Conservation (phyloP, 495 filamentous ascomycete genomes). For the Hyaloscypha finlandica region DNA sequence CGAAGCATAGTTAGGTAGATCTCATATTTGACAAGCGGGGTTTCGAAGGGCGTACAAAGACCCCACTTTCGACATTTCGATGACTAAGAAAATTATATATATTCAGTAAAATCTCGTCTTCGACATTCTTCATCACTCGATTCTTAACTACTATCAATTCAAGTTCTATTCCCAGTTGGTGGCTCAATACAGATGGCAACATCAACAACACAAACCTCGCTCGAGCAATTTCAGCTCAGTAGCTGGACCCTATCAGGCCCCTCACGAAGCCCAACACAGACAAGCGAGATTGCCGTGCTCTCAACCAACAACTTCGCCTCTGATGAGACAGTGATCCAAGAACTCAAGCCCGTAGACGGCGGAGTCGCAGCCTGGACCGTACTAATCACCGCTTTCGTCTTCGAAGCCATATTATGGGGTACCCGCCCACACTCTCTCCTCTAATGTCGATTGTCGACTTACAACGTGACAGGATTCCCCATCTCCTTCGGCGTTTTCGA, state of each 20-base stretch:
- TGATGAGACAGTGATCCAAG: constrained; percentile 15
- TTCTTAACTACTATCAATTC: background rate
- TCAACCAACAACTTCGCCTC: background rate
- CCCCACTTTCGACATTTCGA: background rate
- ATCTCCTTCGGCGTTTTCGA: constrained; percentile 42
- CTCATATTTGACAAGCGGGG: too few species aligned
- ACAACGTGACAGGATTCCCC: constrained; percentile 35
- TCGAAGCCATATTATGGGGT: constrained; percentile 38
- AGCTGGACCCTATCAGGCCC: background rate
- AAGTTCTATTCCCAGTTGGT: background rate
- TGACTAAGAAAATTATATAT: background rate
- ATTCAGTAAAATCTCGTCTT: background rate
- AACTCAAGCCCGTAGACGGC: constrained; percentile 24
- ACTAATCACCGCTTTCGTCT: constrained; percentile 32
- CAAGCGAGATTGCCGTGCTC: background rate
- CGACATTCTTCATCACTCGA: background rate
- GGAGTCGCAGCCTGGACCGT: constrained; percentile 30
- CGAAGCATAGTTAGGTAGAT: too few species aligned
- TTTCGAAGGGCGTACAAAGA: background rate
- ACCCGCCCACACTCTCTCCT: constrained; percentile 13
- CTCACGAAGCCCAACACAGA: background rate
- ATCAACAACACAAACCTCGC: background rate
- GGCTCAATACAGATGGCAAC: background rate
- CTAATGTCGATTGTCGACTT: background rate
- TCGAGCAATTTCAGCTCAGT: background rate